These are phyloP conservation scores for Wickerhamiella infanticola DNA, from an alignment of 1,139 yeast genomes.

Conservation along the genomic window DNA sequence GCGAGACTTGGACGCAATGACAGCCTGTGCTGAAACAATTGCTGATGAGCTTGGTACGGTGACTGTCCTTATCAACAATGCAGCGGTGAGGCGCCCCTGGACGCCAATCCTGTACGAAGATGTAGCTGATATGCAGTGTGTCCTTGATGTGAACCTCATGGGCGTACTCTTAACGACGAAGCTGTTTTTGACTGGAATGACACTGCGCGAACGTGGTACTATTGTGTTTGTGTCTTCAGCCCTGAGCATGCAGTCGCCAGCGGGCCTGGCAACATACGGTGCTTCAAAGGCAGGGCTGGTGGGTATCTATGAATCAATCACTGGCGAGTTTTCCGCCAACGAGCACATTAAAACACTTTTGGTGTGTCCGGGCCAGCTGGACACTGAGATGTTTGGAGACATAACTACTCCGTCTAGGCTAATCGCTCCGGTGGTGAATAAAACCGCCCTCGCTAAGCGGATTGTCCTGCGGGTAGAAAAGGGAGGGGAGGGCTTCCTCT, in stretches of 20 bases:
- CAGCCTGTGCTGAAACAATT: slow-evolving; percentile 23
- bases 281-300: slow-evolving; percentile 80
- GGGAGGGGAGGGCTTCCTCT: slow-evolving; percentile 56
- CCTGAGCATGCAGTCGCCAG: slow-evolving; percentile 73
- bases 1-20: slow-evolving; percentile 33
- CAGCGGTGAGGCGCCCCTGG: slow-evolving; percentile 42
- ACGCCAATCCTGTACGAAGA: slow-evolving; percentile 38
- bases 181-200: slow-evolving; percentile 59
- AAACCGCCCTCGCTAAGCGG: slow-evolving; percentile 42
- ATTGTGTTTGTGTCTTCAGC: slow-evolving; percentile 71
- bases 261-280: slow-evolving; percentile 66
- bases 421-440: slow-evolving; percentile 71
- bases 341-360: slow-evolving; percentile 55
- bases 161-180: slow-evolving; percentile 59
- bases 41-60: slow-evolving; percentile 36
- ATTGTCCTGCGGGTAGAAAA: slow-evolving; percentile 41
- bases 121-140: slow-evolving; percentile 42
- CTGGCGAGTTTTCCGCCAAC: slow-evolving; percentile 41
- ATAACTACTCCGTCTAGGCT: slow-evolving; percentile 56
- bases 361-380: slow-evolving; percentile 76
- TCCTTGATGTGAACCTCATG: slow-evolving; percentile 48
- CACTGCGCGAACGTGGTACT: slow-evolving; percentile 48
- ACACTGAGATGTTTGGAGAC: slow-evolving; percentile 54
- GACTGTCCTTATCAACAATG: slow-evolving; percentile 63
- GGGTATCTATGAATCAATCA: slow-evolving; percentile 69